Percentiles rank a stretch among this genome's conserved stretches.
phyloP scores from a whole-genome alignment of 768 basidiomycete species.

The Boletus reticulatus region DNA sequence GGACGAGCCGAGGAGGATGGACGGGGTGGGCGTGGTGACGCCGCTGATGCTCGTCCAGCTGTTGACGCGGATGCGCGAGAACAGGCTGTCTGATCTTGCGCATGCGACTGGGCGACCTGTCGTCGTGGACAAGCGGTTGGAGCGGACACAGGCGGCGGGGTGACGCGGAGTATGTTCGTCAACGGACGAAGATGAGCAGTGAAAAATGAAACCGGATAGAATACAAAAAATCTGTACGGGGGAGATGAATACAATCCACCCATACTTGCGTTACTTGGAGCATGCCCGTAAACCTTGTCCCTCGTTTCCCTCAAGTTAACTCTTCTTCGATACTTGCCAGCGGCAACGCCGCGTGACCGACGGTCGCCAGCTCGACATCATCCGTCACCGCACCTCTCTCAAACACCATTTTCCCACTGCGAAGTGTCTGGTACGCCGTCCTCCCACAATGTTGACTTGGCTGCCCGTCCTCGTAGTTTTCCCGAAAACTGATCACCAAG shows the following conservation, averaged over 20 bases:
- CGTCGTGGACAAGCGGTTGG: conserved; percentile 70
- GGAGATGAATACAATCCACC: too few relatives aligned
- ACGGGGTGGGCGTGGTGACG: conserved; percentile 41
- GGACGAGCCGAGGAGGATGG: conserved; percentile 20
- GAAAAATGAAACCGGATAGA: too few relatives aligned
- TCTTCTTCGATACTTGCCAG: too few relatives aligned
- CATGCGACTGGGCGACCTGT: conserved; percentile 50
- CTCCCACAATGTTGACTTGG: background rate
- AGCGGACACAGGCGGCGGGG: conserved; percentile 65
- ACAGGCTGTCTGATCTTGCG: conserved; percentile 53
- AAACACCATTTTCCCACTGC: conserved; percentile 12
- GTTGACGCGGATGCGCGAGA: conserved; percentile 67
- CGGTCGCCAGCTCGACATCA: background rate
- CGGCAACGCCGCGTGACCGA: background rate
- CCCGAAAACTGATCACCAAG: conserved; percentile 19
- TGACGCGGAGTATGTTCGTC: conserved; percentile 11
- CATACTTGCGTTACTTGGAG: background rate
- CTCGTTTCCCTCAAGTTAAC: background rate
- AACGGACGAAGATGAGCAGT: too few relatives aligned
- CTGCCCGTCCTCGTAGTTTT: conserved; percentile 9
- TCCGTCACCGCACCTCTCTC: background rate
- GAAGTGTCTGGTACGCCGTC: background rate
- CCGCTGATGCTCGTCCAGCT: conserved; percentile 54
- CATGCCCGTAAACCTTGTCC: background rate
- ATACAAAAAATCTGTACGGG: too few relatives aligned